Percentiles rank a stretch among this genome's conserved stretches.
phyloP scores from a whole-genome alignment of 2,329 filamentous ascomycete genomes.

The Botrytis pseudocinerea region DNA sequence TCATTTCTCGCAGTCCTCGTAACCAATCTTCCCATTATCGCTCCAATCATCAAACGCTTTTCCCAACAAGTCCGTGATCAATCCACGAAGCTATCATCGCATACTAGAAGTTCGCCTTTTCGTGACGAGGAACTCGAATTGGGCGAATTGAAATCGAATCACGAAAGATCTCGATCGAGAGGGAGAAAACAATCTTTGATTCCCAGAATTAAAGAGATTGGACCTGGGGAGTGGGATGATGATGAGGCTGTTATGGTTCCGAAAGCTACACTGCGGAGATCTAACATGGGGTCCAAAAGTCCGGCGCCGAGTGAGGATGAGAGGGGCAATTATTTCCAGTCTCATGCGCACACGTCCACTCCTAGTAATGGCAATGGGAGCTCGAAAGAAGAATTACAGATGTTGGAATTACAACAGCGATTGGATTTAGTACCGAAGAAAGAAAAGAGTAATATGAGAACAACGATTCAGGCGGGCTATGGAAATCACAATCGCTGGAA shows the following conservation, averaged over 20 bases:
- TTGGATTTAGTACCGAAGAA: constrained; percentile 19
- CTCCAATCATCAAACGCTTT: constrained; percentile 1
- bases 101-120: not conserved
- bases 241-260: constrained; percentile 20
- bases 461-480: constrained; percentile 5
- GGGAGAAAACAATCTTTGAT: not conserved
- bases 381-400: not conserved
- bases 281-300: not conserved
- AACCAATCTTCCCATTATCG: constrained; percentile 15
- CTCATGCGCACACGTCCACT: not conserved
- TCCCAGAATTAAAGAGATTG: not conserved
- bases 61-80: not conserved
- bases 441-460: constrained; percentile 12
- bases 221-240: constrained; percentile 1
- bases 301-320: not conserved
- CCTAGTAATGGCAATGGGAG: too few relatives aligned
- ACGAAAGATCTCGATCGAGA: not conserved
- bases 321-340: not conserved
- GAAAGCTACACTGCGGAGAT: not conserved
- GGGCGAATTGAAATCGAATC: not conserved
- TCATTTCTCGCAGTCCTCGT: constrained; percentile 14
- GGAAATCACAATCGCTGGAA: constrained; percentile 7
- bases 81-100: not conserved
- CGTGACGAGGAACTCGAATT: not conserved
- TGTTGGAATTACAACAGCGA: not conserved